These are phyloP conservation scores for Fusarium temperatum DNA, from an alignment of 2,329 filamentous ascomycete species.

Conservation along the genomic window DNA sequence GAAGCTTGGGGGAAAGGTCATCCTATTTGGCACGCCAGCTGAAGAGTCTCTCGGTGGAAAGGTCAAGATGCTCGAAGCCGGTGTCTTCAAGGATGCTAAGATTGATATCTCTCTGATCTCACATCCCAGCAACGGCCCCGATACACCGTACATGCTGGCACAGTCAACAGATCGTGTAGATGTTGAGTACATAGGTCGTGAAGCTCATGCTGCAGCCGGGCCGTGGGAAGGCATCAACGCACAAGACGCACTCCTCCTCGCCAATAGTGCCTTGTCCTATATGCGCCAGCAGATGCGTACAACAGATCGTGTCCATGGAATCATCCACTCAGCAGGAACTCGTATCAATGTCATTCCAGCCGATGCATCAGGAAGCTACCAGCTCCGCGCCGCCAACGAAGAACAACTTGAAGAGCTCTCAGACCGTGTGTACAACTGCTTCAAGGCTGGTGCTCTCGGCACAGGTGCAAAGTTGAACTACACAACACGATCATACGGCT, in stretches of 20 bases:
- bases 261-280: constrained; percentile 28
- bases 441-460: constrained; percentile 44
- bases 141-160: constrained; percentile 27
- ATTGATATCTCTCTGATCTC: constrained; percentile 39
- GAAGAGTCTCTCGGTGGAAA: constrained; percentile 36
- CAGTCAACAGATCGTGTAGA: constrained; percentile 33
- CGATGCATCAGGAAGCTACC: constrained; percentile 68
- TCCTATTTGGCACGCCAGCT: constrained; percentile 34
- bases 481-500: constrained; percentile 45
- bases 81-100: constrained; percentile 26
- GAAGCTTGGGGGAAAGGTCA: constrained; percentile 30
- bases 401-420: constrained; percentile 34
- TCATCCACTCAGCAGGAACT: constrained; percentile 26
- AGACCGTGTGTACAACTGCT: constrained; percentile 38
- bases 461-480: constrained; percentile 48
- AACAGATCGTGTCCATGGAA: constrained; percentile 32
- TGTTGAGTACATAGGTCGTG: constrained; percentile 19
- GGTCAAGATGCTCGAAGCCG: constrained; percentile 33
- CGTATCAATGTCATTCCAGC: constrained; percentile 39
- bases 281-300: constrained; percentile 33
- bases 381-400: constrained; percentile 60
- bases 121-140: constrained; percentile 14
- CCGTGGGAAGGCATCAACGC: constrained; percentile 37
- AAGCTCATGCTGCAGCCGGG: constrained; percentile 26
- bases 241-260: constrained; percentile 33